These are phyloP conservation scores for Malassezia cuniculi DNA, from an alignment of 1,284 basidiomycete genomes.

Conservation along the genomic window DNA sequence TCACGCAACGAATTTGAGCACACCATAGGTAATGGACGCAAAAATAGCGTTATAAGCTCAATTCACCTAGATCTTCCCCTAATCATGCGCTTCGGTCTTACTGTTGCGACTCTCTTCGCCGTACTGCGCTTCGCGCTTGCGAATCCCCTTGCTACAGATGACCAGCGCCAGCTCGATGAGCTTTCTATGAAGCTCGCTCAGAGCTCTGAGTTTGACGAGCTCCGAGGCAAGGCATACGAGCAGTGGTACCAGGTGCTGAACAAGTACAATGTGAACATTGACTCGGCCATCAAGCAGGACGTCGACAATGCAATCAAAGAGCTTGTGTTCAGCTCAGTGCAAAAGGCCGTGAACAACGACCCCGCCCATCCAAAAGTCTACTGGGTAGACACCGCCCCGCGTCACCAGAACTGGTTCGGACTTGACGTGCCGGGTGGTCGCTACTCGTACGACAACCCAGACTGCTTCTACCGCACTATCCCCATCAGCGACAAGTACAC, in stretches of 20 bases:
- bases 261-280: constrained; percentile 7
- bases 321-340: constrained; percentile 12
- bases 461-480: constrained; percentile 12
- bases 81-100: too few species aligned
- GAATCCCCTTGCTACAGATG: constrained; percentile 11
- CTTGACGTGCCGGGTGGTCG: constrained; percentile 7
- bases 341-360: constrained; percentile 11
- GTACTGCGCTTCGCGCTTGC: background rate
- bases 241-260: constrained; percentile 8
- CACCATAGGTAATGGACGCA: too few species aligned
- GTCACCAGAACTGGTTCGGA: constrained; percentile 9
- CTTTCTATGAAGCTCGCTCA: background rate
- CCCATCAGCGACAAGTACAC: constrained; percentile 12
- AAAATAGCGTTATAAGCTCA: too few species aligned
- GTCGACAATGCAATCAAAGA: constrained; percentile 8
- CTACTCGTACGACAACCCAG: constrained; percentile 16
- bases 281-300: background rate
- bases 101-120: too few species aligned
- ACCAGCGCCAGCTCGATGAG: constrained; percentile 8
- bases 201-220: background rate
- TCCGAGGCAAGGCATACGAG: background rate
- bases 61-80: too few species aligned
- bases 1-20: too few species aligned
- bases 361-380: constrained; percentile 7
- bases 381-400: constrained; percentile 12